Conservation (phyloP, 805 yeast genomes). For the Candida insectorum region DNA sequence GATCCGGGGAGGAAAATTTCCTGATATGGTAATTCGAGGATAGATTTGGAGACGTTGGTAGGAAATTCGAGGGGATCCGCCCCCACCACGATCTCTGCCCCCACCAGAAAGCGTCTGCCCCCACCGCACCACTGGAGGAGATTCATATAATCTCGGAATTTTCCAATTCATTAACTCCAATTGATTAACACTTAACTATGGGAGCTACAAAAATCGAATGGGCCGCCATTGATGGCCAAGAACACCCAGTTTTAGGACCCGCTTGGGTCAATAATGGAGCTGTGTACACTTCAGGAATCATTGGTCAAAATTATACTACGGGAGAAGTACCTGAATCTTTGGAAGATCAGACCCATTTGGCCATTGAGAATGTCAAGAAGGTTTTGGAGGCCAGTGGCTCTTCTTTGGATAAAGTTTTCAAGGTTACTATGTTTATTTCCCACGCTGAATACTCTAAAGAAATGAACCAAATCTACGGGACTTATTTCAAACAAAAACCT, state of each 20-base stretch:
- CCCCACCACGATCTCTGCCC: constrained; percentile 5
- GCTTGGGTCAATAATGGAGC: constrained; percentile 25
- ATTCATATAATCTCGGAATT: background rate
- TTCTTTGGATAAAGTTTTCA: constrained; percentile 43
- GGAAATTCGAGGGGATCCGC: constrained; percentile 1
- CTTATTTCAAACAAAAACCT: constrained; percentile 46
- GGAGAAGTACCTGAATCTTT: constrained; percentile 42
- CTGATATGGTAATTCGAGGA: too few relatives aligned
- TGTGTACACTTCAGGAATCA: constrained; percentile 48
- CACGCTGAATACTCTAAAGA: constrained; percentile 38
- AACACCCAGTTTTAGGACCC: constrained; percentile 28
- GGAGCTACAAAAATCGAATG: constrained; percentile 19
- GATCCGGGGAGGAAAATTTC: constrained; percentile 1
- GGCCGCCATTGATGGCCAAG: constrained; percentile 27
- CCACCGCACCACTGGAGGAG: too few relatives aligned
- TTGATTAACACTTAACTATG: too few relatives aligned
- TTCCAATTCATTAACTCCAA: too few relatives aligned
- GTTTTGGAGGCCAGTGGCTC: constrained; percentile 46
- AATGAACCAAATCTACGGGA: constrained; percentile 45
- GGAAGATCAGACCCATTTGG: constrained; percentile 44
- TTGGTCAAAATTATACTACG: constrained; percentile 38
- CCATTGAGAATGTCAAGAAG: constrained; percentile 40
- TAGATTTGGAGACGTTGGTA: too few relatives aligned
- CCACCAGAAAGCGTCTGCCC: background rate
- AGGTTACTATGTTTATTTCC: constrained; percentile 47